These are phyloP conservation scores for Diplodia corticola DNA, from an alignment of 2,329 filamentous ascomycete genomes.

Conservation along the genomic window DNA sequence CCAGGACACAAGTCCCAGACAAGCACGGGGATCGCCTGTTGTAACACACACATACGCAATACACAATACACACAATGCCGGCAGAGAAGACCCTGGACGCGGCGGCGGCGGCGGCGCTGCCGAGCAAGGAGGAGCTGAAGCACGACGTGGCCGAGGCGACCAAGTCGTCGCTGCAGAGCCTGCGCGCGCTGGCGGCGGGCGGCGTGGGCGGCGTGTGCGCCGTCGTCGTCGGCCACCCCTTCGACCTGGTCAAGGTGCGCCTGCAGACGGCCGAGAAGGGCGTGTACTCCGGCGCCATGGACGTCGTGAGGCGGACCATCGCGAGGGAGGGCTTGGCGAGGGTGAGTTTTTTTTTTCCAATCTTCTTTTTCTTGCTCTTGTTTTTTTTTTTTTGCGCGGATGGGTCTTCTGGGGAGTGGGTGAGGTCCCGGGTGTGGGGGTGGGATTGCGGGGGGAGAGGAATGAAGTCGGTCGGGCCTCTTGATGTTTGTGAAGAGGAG, in stretches of 20 bases:
- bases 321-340: slow-evolving; percentile 77
- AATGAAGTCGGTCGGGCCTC: background rate
- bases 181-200: slow-evolving; percentile 83
- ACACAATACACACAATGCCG: background rate
- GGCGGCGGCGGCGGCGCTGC: background rate
- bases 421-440: background rate
- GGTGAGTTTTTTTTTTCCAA: slow-evolving; percentile 41
- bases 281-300: slow-evolving; percentile 84
- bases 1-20: too few species aligned
- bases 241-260: slow-evolving; percentile 96
- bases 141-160: slow-evolving; percentile 53
- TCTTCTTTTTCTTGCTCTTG: background rate
- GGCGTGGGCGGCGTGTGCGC: slow-evolving; percentile 93
- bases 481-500: background rate
- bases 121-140: slow-evolving; percentile 48
- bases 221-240: slow-evolving; percentile 90
- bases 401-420: background rate
- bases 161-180: slow-evolving; percentile 59
- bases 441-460: background rate
- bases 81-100: slow-evolving; percentile 3
- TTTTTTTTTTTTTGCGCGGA: slow-evolving; percentile 18
- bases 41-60: too few species aligned
- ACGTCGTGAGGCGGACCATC: slow-evolving; percentile 86
- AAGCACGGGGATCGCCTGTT: too few species aligned
- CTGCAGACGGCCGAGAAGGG: slow-evolving; percentile 94